These are phyloP conservation scores for Hymenoscyphus occultus DNA, from an alignment of 2,329 filamentous ascomycete species.

Conservation along the genomic window DNA sequence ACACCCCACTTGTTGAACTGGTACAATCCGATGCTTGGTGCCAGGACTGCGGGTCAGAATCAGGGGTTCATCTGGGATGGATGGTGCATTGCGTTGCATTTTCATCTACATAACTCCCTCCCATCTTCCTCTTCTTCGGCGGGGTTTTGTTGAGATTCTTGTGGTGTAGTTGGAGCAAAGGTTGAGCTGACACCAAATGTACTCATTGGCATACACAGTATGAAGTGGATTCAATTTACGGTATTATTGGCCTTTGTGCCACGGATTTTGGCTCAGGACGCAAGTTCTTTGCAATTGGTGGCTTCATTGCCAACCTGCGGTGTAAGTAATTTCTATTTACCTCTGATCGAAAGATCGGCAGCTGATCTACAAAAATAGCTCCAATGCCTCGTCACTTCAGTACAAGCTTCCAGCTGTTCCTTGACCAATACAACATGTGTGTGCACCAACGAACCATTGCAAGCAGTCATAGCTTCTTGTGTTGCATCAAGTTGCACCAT, in stretches of 20 bases:
- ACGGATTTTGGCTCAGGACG: not conserved
- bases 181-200: not conserved
- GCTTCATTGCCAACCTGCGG: constrained; percentile 7
- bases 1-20: not conserved
- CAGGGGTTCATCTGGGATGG: not conserved
- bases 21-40: not conserved
- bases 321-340: not conserved
- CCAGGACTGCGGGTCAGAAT: not conserved
- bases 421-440: constrained; percentile 41
- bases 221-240: not conserved
- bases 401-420: constrained; percentile 37
- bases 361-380: constrained; percentile 16
- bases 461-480: constrained; percentile 36
- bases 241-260: not conserved
- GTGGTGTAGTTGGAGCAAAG: not conserved
- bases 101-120: not conserved
- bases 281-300: not conserved
- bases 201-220: not conserved
- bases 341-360: not conserved
- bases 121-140: not conserved
- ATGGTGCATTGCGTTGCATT: not conserved
- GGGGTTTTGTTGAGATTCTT: not conserved
- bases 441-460: constrained; percentile 39
- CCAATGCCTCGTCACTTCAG: constrained; percentile 17
- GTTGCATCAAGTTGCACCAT: constrained; percentile 39